Base-by-base conservation (phyloP, 2,329 filamentous ascomycete species). In the Fusarium vanettenii region DNA sequence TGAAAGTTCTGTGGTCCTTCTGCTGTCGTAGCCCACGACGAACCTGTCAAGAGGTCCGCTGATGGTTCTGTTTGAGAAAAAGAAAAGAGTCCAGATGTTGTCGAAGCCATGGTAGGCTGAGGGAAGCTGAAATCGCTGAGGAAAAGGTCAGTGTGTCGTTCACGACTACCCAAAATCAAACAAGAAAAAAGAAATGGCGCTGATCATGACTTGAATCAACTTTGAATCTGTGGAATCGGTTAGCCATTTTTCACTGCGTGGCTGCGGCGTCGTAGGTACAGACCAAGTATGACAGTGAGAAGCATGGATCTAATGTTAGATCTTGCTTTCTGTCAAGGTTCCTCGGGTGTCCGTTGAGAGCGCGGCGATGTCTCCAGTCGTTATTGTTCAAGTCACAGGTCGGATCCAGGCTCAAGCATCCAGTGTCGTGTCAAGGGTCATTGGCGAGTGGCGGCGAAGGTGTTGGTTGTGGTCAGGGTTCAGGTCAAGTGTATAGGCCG, bases 1-100 rank as follows among this genome's bases (percentile, higher is more conserved):
- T 85, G 85, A 81, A 89, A 89, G 87, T 88, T 89, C 87, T 90
- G 89, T 88, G 87, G 79, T 80, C 88, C 88, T 87, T 91, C 89
- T 85, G 84, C 84, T 85, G 87, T 83, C 80, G 86, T 80, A 78
- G 87, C 88, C 89, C 89, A 91, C 80, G 87, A 84, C 81, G 87
- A 85, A 84, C 87, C 85, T 78, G 82, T 82, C 70, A 89, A 84
- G 81, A 88, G 86, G 86, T 89, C 88, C 80, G 87, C 78, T 81
- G 87, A 84, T 85, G 88, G 87, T 88, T 87, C 89, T 87, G 88
- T 88, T 81, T 89, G 88, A 87, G 87, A 86, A 83, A 87, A 89
- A 84, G 88, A 85, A 87, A 89, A 89, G 81, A 89, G 86, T 82
- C 86, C 86, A 76, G 83, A 83, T 66, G 86, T 80, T 82, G 80